phyloP scores from a whole-genome alignment of 1,284 basidiomycete species.

The Naganishia cerealis region DNA sequence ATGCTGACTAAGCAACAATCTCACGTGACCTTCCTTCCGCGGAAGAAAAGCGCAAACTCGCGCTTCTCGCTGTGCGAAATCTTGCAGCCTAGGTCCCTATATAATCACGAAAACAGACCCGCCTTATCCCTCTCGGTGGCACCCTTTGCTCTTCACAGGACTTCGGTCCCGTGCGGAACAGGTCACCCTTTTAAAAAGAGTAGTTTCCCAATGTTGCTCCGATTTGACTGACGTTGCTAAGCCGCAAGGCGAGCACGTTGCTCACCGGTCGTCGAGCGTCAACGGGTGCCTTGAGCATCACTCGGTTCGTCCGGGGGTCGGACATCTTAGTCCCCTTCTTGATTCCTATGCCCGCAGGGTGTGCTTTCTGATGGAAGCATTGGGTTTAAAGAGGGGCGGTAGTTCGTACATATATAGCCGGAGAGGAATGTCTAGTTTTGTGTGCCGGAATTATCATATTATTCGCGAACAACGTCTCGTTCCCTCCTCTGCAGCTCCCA shows the following conservation, averaged over 20 bases:
- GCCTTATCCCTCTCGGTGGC: not conserved
- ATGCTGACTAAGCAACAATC: slow-evolving; percentile 10
- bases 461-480: not conserved
- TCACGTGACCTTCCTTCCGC: slow-evolving; percentile 1
- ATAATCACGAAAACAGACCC: not conserved
- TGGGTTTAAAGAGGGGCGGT: slow-evolving; percentile 30
- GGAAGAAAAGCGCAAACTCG: slow-evolving; percentile 10
- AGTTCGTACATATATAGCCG: slow-evolving; percentile 25
- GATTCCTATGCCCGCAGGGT: slow-evolving; percentile 12
- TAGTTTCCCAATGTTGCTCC: slow-evolving; percentile 31
- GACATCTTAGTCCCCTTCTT: slow-evolving; percentile 31
- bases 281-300: slow-evolving; percentile 29
- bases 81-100: not conserved
- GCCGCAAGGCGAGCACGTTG: slow-evolving; percentile 28
- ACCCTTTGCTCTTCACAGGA: slow-evolving; percentile 13
- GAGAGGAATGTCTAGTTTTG: not conserved
- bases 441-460: not conserved
- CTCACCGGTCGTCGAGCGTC: slow-evolving; percentile 30
- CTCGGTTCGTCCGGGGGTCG: slow-evolving; percentile 5
- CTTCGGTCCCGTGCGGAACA: slow-evolving; percentile 32
- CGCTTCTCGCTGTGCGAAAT: slow-evolving; percentile 13
- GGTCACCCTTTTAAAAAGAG: slow-evolving; percentile 26
- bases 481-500: not conserved
- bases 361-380: slow-evolving; percentile 31
- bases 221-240: slow-evolving; percentile 29